Base-by-base conservation (phyloP, 2,329 filamentous ascomycete species). In the Dichotomopilus funicola region DNA sequence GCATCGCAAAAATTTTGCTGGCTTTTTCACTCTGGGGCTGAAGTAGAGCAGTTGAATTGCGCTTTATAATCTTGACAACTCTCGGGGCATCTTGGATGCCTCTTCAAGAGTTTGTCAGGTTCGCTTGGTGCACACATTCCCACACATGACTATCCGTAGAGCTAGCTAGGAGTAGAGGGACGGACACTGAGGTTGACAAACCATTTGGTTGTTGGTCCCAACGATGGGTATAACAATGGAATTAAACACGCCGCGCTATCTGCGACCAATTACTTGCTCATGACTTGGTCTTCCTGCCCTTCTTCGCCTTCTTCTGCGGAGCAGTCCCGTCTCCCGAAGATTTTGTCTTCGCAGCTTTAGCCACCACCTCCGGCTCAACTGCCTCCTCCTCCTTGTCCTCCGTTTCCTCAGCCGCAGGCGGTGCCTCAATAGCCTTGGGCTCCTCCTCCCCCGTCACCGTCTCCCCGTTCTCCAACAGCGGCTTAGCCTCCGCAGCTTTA, bases 41-140 rank as follows among this genome's bases (percentile, higher is more conserved):
- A 82, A 81, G 80, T 73, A 83, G 79, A 83, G 62, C 55, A 72
- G 19, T 72, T 43, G 47, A 45, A 53, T 41, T 70, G 76, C 78
- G 75, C 76, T 81, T 82, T 76, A 81, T 80, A 82, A 83, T 83
- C 78, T 76, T 73, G 71, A 72, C 70, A 71, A 73, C 71, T 73
- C 72, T 75, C 74, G 68, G 58, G 67, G 66, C 66, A 65, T 63
- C 65, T 40, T 8, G 40, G 64, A 3, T 27, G 53, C 55, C 11
- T 5, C 31, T 49, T 41, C 57, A 54, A 51, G 75, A 74, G 76
- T 73, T 74, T 72, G 69, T 71, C 73, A 75, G 80, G 78, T 83
- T 83, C 80, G 80, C 80, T 83, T 78, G 79, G 79, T 70, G 79
- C 79, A 74, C 69, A 82, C 78, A 83, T 78, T 50, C 10, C 33